phyloP scores from a whole-genome alignment of 2,329 filamentous ascomycete genomes.

The Tricladium varicosporioides region DNA sequence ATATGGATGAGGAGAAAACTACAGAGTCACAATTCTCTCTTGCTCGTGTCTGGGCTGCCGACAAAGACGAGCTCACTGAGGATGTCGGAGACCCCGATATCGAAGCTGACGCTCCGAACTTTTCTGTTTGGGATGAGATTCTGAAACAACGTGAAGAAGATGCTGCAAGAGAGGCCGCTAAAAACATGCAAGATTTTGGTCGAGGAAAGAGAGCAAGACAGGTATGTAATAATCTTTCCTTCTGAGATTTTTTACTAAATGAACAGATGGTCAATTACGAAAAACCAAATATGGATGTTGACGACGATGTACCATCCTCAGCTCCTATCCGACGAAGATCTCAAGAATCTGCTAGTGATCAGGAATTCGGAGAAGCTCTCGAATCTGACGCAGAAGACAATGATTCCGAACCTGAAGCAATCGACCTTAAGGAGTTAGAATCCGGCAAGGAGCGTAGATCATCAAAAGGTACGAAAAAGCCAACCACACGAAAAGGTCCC shows the following conservation, averaged over 20 bases:
- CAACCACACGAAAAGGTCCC: neutral
- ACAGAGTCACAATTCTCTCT: constrained; percentile 84
- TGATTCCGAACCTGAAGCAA: constrained; percentile 9
- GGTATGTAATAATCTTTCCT: constrained; percentile 19
- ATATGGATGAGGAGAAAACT: constrained; percentile 57
- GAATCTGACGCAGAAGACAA: constrained; percentile 6
- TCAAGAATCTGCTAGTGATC: constrained; percentile 14
- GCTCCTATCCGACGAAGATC: neutral
- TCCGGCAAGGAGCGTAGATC: constrained; percentile 1
- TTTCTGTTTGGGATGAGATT: constrained; percentile 86
- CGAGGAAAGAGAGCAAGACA: constrained; percentile 66
- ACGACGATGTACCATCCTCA: constrained; percentile 12
- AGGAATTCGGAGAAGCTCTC: constrained; percentile 12
- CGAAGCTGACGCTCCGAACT: constrained; percentile 55
- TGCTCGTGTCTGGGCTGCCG: constrained; percentile 89
- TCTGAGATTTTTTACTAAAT: neutral
- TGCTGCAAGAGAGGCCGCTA: constrained; percentile 69
- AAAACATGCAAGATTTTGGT: constrained; percentile 72
- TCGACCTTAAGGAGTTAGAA: constrained; percentile 13
- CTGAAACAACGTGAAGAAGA: constrained; percentile 77
- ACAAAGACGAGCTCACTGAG: constrained; percentile 65
- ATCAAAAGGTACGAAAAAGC: constrained; percentile 12
- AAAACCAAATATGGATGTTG: constrained; percentile 8
- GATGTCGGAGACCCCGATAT: constrained; percentile 53
- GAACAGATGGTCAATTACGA: constrained; percentile 8